Conservation (phyloP, 1,139 yeast genomes). For the Magnusiomyces fungicola region DNA sequence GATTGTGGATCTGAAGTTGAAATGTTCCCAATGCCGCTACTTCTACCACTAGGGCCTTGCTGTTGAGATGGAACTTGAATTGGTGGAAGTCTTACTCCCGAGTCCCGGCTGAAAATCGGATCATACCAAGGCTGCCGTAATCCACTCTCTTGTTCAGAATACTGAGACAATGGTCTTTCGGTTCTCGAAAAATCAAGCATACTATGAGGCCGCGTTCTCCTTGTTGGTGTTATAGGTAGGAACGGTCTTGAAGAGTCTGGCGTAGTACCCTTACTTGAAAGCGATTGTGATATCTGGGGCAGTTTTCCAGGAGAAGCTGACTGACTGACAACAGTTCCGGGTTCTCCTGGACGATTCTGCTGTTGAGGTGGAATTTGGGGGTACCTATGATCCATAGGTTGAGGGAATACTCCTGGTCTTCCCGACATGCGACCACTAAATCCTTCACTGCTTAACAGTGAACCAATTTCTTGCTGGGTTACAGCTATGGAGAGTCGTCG, state of each 20-base stretch:
- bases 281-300: not conserved
- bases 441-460: not conserved
- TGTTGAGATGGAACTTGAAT: not conserved
- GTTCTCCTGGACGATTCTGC: not conserved
- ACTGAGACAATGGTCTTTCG: not conserved
- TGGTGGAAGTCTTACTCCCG: not conserved
- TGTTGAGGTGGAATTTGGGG: not conserved
- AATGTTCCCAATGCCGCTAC: not conserved
- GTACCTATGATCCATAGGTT: not conserved
- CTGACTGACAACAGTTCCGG: not conserved
- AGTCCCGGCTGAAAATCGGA: not conserved
- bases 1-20: not conserved
- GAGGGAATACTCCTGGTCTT: not conserved
- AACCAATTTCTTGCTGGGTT: not conserved
- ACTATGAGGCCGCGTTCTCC: not conserved
- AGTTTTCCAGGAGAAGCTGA: not conserved
- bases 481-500: not conserved
- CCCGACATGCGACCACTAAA: not conserved
- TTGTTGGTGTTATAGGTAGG: not conserved
- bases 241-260: not conserved
- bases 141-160: not conserved
- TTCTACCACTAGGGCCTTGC: not conserved
- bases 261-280: not conserved
- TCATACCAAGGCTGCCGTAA: not conserved
- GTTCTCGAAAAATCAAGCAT: not conserved